Conservation (phyloP, 768 basidiomycete genomes). For the Chiua virens region DNA sequence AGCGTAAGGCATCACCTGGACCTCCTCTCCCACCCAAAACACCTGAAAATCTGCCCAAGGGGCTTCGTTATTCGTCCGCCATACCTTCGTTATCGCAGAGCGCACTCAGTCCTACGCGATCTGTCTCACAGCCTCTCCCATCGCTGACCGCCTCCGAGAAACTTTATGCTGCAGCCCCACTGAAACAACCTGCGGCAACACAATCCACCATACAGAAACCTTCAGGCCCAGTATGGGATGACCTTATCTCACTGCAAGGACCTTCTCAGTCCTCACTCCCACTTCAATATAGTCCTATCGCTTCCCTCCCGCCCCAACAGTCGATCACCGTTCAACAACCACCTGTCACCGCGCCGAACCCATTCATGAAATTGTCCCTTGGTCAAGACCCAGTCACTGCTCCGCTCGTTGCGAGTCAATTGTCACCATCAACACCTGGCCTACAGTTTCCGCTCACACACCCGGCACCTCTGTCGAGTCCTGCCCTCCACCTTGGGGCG, state of each 20-base stretch:
- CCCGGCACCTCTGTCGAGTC: conserved; percentile 9
- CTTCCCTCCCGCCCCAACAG: conserved; percentile 14
- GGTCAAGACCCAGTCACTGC: conserved; percentile 1
- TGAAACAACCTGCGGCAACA: not conserved
- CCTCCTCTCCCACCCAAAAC: conserved; percentile 30
- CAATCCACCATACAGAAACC: conserved; percentile 20
- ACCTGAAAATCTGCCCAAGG: conserved; percentile 24
- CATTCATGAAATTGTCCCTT: conserved; percentile 21
- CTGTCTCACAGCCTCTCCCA: conserved; percentile 38
- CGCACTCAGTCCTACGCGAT: conserved; percentile 23
- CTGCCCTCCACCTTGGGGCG: conserved; percentile 7
- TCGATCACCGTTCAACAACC: conserved; percentile 13
- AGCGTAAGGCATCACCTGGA: conserved; percentile 21
- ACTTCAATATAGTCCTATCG: conserved; percentile 35
- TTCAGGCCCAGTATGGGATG: conserved; percentile 54
- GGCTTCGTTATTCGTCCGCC: conserved; percentile 13
- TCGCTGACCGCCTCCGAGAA: conserved; percentile 13
- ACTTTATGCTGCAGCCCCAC: conserved; percentile 3
- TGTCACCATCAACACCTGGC: not conserved
- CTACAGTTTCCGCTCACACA: conserved; percentile 8
- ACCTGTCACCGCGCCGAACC: conserved; percentile 6
- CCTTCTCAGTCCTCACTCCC: conserved; percentile 43
- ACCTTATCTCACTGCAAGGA: conserved; percentile 49
- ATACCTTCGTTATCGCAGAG: conserved; percentile 12
- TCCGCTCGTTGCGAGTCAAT: conserved; percentile 4